phyloP scores from a whole-genome alignment of 2,329 filamentous ascomycete genomes.

The Ciborinia camelliae region DNA sequence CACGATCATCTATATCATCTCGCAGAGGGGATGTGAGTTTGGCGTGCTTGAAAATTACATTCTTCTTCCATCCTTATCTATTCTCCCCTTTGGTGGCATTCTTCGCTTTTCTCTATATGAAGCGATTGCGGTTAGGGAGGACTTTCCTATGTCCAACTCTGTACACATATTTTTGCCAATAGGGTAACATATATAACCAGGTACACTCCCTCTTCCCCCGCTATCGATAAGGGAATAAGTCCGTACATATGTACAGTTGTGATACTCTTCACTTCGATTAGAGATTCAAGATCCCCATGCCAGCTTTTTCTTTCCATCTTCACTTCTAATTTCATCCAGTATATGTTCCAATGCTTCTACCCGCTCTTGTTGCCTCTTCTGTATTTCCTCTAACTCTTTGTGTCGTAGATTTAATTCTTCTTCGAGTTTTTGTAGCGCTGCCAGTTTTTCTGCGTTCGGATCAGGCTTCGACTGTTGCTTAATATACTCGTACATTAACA shows the following conservation, averaged over 20 bases:
- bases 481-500: constrained; percentile 62
- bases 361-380: constrained; percentile 36
- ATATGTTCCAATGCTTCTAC: constrained; percentile 37
- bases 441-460: constrained; percentile 50
- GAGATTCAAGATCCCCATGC: constrained; percentile 18
- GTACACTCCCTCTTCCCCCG: background rate
- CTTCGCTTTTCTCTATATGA: background rate
- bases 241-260: background rate
- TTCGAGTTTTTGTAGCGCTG: constrained; percentile 51
- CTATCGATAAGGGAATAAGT: background rate
- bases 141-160: background rate
- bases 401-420: constrained; percentile 51
- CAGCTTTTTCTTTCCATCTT: constrained; percentile 31
- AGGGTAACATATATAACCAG: background rate
- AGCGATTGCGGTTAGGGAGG: background rate
- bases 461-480: constrained; percentile 59
- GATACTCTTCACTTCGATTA: background rate
- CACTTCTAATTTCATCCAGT: constrained; percentile 34
- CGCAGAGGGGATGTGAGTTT: background rate
- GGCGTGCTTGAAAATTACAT: background rate
- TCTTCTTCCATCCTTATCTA: background rate
- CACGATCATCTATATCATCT: background rate
- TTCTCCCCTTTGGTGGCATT: background rate
- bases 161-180: background rate
- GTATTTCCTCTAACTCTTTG: constrained; percentile 51